Evolutionary conservation across 352 stramenopile species (phyloP).

Genomic region (Phytophthora capsici): DNA sequence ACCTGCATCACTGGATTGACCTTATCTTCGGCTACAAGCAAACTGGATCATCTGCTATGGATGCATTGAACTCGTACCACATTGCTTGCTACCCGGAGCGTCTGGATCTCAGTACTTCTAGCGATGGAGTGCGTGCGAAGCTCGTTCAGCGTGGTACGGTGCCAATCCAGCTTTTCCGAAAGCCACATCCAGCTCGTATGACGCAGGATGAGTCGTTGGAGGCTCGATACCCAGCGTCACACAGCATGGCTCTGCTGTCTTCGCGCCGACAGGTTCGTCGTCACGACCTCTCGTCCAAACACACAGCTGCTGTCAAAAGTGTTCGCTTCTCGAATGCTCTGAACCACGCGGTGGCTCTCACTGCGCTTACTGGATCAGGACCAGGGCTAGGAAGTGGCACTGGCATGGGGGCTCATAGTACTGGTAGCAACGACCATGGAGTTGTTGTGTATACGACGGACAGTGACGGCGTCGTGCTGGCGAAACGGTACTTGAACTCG

Average conservation of each 20-base stretch:
- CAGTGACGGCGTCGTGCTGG: conserved; percentile 75
- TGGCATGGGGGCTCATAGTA: conserved; percentile 77
- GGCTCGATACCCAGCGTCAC: conserved; percentile 71
- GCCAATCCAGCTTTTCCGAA: conserved; percentile 81
- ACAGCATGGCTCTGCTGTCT: conserved; percentile 76
- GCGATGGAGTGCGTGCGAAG: conserved; percentile 60
- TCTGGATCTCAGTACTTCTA: conserved; percentile 71
- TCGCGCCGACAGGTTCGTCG: conserved; percentile 83
- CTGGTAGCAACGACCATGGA: conserved; percentile 55
- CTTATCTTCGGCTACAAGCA: conserved; percentile 99
- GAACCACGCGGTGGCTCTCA: conserved; percentile 64
- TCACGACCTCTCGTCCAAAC: conserved; percentile 78
- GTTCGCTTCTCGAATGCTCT: conserved; percentile 84
- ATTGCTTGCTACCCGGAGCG: conserved; percentile 81
- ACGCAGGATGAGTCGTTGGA: conserved; percentile 81
- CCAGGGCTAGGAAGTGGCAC: conserved; percentile 71
- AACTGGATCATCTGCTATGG: conserved; percentile 81
- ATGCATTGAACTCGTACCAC: conserved; percentile 94
- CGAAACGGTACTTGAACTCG: conserved; percentile 79
- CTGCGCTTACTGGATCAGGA: conserved; percentile 42
- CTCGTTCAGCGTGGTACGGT: conserved; percentile 80
- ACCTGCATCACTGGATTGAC: conserved; percentile 99
- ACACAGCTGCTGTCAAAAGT: conserved; percentile 67
- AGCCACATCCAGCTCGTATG: conserved; percentile 72
- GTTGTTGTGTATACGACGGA: conserved; percentile 86